Percentiles rank a stretch among this genome's conserved stretches.
These are phyloP conservation scores for Suillus placidus DNA, from an alignment of 768 basidiomycete genomes.

Conservation along the genomic window DNA sequence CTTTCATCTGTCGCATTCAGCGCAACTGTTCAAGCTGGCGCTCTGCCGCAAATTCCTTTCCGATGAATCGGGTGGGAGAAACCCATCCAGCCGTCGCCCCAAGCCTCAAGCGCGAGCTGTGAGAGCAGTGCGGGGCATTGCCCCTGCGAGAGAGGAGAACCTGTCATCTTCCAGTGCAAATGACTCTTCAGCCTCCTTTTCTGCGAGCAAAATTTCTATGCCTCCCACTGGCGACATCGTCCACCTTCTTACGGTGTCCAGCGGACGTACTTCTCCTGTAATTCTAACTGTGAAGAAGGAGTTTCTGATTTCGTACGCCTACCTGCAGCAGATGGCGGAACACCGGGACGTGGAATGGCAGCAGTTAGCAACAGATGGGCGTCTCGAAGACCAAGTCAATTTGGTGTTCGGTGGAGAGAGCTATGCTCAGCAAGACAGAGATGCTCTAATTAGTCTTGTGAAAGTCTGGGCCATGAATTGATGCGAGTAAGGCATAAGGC, in stretches of 20 bases:
- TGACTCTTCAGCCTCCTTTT: slow-evolving; percentile 20
- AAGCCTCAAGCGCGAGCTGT: slow-evolving; percentile 35
- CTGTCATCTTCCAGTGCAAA: not conserved
- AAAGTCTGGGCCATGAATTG: slow-evolving; percentile 12
- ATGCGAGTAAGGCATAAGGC: slow-evolving; percentile 1
- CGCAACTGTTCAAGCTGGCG: slow-evolving; percentile 44
- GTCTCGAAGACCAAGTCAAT: slow-evolving; percentile 29
- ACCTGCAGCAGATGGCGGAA: slow-evolving; percentile 31
- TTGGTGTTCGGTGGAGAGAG: slow-evolving; percentile 26
- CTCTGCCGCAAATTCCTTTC: slow-evolving; percentile 45
- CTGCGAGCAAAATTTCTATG: slow-evolving; percentile 30
- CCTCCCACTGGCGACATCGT: slow-evolving; percentile 14
- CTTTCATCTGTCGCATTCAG: slow-evolving; percentile 38
- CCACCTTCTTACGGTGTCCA: slow-evolving; percentile 34
- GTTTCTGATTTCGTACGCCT: slow-evolving; percentile 42
- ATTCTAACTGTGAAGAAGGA: slow-evolving; percentile 38
- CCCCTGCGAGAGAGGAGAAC: not conserved
- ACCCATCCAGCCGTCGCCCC: slow-evolving; percentile 30
- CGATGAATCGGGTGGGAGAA: slow-evolving; percentile 21
- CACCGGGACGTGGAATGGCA: slow-evolving; percentile 41
- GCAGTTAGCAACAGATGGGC: slow-evolving; percentile 27
- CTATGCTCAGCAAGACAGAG: slow-evolving; percentile 4
- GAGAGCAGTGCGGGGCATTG: slow-evolving; percentile 18
- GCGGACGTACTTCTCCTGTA: slow-evolving; percentile 19
- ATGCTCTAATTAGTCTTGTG: slow-evolving; percentile 6